Percentiles rank a stretch among this genome's conserved stretches.
These are phyloP conservation scores for Moesziomyces sp. DNA, from an alignment of 1,284 basidiomycete species.

Conservation along the genomic window DNA sequence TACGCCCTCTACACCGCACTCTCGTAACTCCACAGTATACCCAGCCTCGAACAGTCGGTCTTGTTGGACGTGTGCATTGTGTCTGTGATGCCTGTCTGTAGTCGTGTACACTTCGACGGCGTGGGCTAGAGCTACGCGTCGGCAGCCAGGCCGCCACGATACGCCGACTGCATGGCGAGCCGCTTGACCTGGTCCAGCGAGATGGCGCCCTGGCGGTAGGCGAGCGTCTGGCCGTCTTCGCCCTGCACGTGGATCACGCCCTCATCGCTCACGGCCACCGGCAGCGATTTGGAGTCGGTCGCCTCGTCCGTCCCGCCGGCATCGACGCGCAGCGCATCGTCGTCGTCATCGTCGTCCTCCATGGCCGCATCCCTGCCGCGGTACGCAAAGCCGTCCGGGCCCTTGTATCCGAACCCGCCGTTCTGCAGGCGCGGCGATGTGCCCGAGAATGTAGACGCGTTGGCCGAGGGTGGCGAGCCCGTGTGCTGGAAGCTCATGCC, in stretches of 20 bases:
- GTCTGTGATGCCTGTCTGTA: no score
- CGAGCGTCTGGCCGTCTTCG: conserved; percentile 63
- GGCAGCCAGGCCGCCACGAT: conserved; percentile 69
- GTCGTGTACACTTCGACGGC: no score
- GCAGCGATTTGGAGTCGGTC: conserved; percentile 27
- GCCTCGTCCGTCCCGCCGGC: conserved; percentile 36
- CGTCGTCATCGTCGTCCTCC: conserved; percentile 60
- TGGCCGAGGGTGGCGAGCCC: conserved; percentile 33
- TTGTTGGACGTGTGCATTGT: conserved; percentile 68
- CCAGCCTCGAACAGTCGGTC: not conserved
- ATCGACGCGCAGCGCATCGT: conserved; percentile 55
- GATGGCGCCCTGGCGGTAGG: conserved; percentile 63
- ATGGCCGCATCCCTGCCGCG: conserved; percentile 27
- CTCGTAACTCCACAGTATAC: conserved; percentile 1
- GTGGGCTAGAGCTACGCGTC: conserved; percentile 26
- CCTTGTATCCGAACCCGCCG: conserved; percentile 37
- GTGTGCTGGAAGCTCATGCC: conserved; percentile 56
- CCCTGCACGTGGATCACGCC: conserved; percentile 59
- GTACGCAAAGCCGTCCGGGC: conserved; percentile 32
- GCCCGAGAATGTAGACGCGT: conserved; percentile 17
- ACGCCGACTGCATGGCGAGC: conserved; percentile 56
- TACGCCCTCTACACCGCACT: conserved; percentile 3
- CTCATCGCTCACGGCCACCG: conserved; percentile 44
- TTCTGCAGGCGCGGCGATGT: conserved; percentile 24
- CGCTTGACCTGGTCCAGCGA: conserved; percentile 60